Base-by-base conservation (phyloP, 805 yeast genomes). In the Starmerella scarabaei region DNA sequence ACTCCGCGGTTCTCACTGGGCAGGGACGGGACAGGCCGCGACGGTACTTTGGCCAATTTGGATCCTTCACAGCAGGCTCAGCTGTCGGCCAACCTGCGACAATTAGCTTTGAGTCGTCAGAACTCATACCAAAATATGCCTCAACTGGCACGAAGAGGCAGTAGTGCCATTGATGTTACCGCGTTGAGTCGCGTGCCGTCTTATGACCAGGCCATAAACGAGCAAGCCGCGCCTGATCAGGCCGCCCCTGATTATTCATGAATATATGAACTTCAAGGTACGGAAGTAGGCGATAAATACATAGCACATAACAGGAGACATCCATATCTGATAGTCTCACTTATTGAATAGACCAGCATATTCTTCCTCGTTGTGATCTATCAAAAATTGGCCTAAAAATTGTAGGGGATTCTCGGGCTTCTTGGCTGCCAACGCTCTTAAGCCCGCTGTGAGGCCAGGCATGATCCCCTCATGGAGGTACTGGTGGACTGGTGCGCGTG, bases 181-280 rank as follows among this genome's bases (percentile, higher is more conserved):
- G 58, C 65, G 2, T 49, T 83, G 47, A 75, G 80, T 17, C 64
- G 73, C 36, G 94, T 88, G 5, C 97, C 97, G 0, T 75, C 94
- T 0, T 88, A 88, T 59, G 70, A 69, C 6, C 77, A 80, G 24
- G 96, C 97, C 0, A 60, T 85, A 57, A 51, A 59, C 2, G 75
- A 68, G 34, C 47, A 45, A 6, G 62, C 60, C 5, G 59, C 67
- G 9, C 69, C 64, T 17, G 73, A 71, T 38, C 11, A 23, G 5
- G 60, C 78, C 20, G 77, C 94, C 2, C 96, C n/a, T n/a, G n/a
- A n/a, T n/a, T n/a, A n/a, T n/a, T n/a, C n/a, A n/a, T n/a, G n/a
- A n/a, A n/a, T n/a, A n/a, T n/a, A n/a, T n/a, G n/a, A n/a, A n/a
- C n/a, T n/a, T n/a, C n/a, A n/a, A n/a, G n/a, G n/a, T n/a, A n/a